A percentile compares a stretch with the other conserved stretches of the same genome.
Conservation (phyloP, 2,329 filamentous ascomycete species). For the Curvularia lunata region DNA sequence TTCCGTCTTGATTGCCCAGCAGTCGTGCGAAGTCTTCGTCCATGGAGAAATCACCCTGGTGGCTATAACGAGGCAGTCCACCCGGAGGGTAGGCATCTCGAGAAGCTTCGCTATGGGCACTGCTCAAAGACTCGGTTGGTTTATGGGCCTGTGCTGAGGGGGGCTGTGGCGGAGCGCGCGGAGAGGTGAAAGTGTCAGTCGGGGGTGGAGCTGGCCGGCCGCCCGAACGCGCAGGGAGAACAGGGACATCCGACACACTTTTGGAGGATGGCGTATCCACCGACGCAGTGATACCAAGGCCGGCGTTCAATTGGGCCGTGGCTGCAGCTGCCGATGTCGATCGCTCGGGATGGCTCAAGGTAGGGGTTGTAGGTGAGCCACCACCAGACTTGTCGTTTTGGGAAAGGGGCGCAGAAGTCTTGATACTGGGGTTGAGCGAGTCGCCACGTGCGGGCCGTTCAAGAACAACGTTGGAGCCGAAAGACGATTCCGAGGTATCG, state of each 20-base stretch:
- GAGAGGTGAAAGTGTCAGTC: conserved; percentile 53
- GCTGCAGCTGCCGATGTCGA: conserved; percentile 45
- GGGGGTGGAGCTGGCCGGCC: conserved; percentile 52
- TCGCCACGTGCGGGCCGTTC: conserved; percentile 65
- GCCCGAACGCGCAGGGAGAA: conserved; percentile 55
- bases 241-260: conserved; percentile 52
- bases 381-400: conserved; percentile 66
- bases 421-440: conserved; percentile 57
- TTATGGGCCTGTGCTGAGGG: conserved; percentile 50
- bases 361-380: conserved; percentile 52
- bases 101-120: conserved; percentile 50
- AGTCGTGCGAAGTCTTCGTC: conserved; percentile 96
- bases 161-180: conserved; percentile 54
- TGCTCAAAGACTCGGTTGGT: conserved; percentile 54
- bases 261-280: conserved; percentile 52
- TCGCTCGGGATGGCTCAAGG: conserved; percentile 47
- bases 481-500: conserved; percentile 45
- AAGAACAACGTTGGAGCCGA: conserved; percentile 48
- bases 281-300: conserved; percentile 51
- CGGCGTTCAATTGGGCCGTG: conserved; percentile 48
- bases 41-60: conserved; percentile 86
- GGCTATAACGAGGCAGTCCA: conserved; percentile 62
- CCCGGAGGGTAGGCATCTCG: conserved; percentile 33
- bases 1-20: conserved; percentile 71
- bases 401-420: conserved; percentile 54